Evolutionary conservation across 768 basidiomycete genomes (phyloP).

Genomic region (Neoboletus subvelutipes): DNA sequence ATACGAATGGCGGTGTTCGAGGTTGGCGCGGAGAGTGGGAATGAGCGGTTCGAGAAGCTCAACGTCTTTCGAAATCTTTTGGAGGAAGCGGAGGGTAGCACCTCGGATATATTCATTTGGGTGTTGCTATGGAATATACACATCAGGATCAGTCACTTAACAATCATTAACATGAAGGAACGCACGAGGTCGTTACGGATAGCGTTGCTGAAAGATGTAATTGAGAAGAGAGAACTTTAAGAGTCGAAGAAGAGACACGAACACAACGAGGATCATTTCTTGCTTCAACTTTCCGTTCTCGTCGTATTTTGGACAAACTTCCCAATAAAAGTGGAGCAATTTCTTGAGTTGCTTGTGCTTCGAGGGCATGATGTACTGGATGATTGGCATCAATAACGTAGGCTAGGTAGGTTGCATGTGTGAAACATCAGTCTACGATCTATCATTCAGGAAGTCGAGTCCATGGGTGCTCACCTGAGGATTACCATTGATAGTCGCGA

Average conservation of each 20-base stretch:
- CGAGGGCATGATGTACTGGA: slow-evolving; percentile 96
- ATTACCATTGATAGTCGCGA: slow-evolving; percentile 93
- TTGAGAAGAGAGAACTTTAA: slow-evolving; percentile 9
- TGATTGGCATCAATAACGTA: slow-evolving; percentile 94
- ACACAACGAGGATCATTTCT: slow-evolving; percentile 99
- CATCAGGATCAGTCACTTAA: neutral
- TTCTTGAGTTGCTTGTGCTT: slow-evolving; percentile 97
- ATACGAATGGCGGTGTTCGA: slow-evolving; percentile 97
- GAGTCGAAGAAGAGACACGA: slow-evolving; percentile 36
- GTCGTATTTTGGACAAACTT: slow-evolving; percentile 97
- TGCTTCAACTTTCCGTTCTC: slow-evolving; percentile 97
- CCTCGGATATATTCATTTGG: slow-evolving; percentile 99
- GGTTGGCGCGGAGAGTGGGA: slow-evolving; percentile 88
- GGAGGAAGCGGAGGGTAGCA: slow-evolving; percentile 92
- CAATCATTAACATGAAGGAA: slow-evolving; percentile 9
- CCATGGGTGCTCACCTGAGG: slow-evolving; percentile 60
- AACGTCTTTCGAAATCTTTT: slow-evolving; percentile 90
- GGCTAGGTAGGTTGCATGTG: slow-evolving; percentile 49
- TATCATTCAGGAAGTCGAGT: neutral
- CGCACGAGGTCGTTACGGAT: slow-evolving; percentile 95
- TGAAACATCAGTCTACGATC: neutral
- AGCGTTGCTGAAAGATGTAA: slow-evolving; percentile 65
- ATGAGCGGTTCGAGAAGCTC: slow-evolving; percentile 96
- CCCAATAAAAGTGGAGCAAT: slow-evolving; percentile 93
- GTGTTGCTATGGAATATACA: slow-evolving; percentile 71